Evolutionary conservation across 2,329 filamentous ascomycete genomes (phyloP).

Genomic region (Botrytis paeoniae): DNA sequence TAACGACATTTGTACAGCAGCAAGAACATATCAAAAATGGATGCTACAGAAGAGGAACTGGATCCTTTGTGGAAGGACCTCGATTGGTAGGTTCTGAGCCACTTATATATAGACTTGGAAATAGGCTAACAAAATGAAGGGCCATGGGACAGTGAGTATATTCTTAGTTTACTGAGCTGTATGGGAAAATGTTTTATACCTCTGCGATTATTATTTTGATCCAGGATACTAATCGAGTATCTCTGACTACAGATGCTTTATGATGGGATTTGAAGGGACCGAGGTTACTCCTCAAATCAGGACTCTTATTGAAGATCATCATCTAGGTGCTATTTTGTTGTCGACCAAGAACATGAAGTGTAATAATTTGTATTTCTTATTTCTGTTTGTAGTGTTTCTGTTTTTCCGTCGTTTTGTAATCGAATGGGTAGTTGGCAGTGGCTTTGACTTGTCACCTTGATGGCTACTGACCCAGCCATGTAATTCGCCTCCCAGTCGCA

Average conservation of each 20-base stretch:
- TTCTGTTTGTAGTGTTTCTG: neutral
- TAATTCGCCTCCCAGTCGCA: slow-evolving; percentile 8
- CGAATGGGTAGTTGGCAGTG: neutral
- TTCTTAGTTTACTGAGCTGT: slow-evolving; percentile 61
- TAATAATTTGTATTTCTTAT: slow-evolving; percentile 39
- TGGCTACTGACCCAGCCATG: neutral
- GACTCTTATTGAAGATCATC: slow-evolving; percentile 75
- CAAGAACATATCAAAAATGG: slow-evolving; percentile 38
- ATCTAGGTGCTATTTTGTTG: slow-evolving; percentile 82
- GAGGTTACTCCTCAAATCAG: slow-evolving; percentile 80
- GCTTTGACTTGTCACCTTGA: neutral
- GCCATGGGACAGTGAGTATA: slow-evolving; percentile 61
- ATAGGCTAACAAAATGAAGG: slow-evolving; percentile 41
- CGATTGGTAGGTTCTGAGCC: slow-evolving; percentile 33
- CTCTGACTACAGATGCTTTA: slow-evolving; percentile 7
- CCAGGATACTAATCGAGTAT: neutral
- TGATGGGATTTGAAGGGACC: slow-evolving; percentile 72
- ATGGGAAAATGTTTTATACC: neutral
- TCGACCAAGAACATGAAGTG: slow-evolving; percentile 85
- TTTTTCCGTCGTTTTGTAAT: slow-evolving; percentile 16
- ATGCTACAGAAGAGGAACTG: slow-evolving; percentile 49
- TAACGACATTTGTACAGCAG: neutral
- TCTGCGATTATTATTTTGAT: slow-evolving; percentile 1
- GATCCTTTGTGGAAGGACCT: slow-evolving; percentile 37
- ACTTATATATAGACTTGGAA: slow-evolving; percentile 12